These are phyloP conservation scores for Lasiodiplodia sp. DNA, from an alignment of 2,329 filamentous ascomycete genomes.

Conservation along the genomic window DNA sequence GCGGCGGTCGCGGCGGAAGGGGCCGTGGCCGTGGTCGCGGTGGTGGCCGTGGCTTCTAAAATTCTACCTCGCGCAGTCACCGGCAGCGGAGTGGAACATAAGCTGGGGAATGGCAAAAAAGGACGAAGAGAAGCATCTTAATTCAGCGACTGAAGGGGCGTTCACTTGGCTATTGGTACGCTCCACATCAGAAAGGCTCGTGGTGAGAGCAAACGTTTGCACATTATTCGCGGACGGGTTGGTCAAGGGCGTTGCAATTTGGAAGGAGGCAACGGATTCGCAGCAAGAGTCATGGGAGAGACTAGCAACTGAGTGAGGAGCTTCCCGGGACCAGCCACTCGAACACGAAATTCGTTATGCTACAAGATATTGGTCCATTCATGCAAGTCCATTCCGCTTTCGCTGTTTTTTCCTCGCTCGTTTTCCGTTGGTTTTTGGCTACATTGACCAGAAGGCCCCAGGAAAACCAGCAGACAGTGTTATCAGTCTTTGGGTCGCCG, in stretches of 20 bases:
- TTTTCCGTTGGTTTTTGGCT: not conserved
- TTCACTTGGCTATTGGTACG: not conserved
- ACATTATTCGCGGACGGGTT: slow-evolving; percentile 1
- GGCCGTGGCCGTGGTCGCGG: slow-evolving; percentile 55
- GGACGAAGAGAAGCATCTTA: not conserved
- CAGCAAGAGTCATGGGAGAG: not conserved
- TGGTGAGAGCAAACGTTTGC: not conserved
- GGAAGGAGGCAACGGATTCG: slow-evolving; percentile 1
- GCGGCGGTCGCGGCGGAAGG: slow-evolving; percentile 59
- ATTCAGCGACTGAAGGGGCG: not conserved
- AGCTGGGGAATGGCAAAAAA: not conserved
- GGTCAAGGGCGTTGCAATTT: slow-evolving; percentile 16
- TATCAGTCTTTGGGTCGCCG: not conserved
- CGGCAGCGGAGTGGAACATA: not conserved
- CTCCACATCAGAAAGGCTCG: not conserved
- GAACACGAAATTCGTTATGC: slow-evolving; percentile 12
- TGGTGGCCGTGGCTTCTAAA: slow-evolving; percentile 36
- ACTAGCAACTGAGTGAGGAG: slow-evolving; percentile 13
- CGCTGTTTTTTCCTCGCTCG: not conserved
- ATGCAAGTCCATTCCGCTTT: slow-evolving; percentile 5
- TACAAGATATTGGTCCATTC: not conserved
- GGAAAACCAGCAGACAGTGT: not conserved
- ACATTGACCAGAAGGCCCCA: not conserved
- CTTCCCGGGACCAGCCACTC: not conserved
- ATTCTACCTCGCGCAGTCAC: not conserved